phyloP scores from a whole-genome alignment of 2,329 filamentous ascomycete genomes.

The Diaporthe citri region DNA sequence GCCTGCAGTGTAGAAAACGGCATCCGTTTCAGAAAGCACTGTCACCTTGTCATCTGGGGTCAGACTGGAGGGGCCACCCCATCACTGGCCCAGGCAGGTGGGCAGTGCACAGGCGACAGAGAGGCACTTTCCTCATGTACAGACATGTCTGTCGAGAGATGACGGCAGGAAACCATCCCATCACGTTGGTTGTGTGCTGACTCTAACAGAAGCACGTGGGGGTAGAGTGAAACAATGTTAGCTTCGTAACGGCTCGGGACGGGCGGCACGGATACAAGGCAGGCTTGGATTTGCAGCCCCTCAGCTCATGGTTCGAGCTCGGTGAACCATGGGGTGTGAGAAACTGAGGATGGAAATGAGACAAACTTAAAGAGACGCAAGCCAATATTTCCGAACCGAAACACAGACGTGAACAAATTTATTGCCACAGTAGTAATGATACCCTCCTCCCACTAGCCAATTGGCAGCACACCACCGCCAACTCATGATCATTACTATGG shows the following conservation, averaged over 20 bases:
- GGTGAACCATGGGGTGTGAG: neutral
- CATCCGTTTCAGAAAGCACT: neutral
- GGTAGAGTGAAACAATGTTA: neutral
- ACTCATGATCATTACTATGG: neutral
- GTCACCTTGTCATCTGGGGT: neutral
- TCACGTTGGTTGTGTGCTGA: neutral
- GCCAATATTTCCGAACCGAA: neutral
- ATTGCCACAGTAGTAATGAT: neutral
- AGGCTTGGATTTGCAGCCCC: neutral
- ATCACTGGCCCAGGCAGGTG: neutral
- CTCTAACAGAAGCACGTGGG: conserved; percentile 4
- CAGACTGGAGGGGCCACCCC: neutral
- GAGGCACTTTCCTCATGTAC: neutral
- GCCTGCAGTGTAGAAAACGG: neutral
- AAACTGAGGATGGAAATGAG: conserved; percentile 4
- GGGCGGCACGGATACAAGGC: neutral
- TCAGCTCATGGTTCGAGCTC: neutral
- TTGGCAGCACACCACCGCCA: neutral
- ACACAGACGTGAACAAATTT: neutral
- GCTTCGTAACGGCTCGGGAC: neutral
- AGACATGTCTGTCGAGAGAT: neutral
- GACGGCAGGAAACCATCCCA: neutral
- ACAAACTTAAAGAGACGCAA: neutral
- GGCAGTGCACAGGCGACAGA: neutral
- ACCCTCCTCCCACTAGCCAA: neutral